Evolutionary conservation across 257 asterid genomes (phyloP), one percentile per base, ranked within the genome.

Genomic region (Petunia axillaris): DNA sequence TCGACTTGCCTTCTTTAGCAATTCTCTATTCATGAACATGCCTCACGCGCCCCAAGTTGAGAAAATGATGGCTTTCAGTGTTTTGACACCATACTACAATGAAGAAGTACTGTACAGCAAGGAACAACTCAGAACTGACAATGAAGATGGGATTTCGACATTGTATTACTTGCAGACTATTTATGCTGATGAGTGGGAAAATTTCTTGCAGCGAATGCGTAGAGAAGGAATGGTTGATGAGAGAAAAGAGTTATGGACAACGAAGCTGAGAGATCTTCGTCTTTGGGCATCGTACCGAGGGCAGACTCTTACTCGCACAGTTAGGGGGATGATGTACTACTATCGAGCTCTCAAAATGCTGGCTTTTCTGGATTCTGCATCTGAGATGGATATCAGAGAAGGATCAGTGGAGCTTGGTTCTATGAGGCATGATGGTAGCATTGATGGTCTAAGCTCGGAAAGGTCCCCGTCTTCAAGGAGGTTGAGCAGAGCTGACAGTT

Each of bases 281-380:
- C 90, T 86, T 70, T 96, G 99, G 99, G 99, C 98, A 73, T 96
- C 99, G 40, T 94, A 87, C 88, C 88, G 99, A 86, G 99, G 98
- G 79, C 99, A 96, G 89, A 96, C 99, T 63, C 98, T 96, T 76
- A 77, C 92, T 43, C 97, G 99, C 44, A 96, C 99, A 0, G 99
- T 96, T 83, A 96, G 99, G 83, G 99, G 99, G 84, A 96, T 96
- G 99, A 96, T 96, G 98, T 96, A 96, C 86, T 94, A 96, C 86
- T 92, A 94, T 82, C 96, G 97, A 57, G 99, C 99, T 64, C 99
- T 96, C 79, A 95, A 94, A 91, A 89, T 96, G 98, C 94, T 96
- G 80, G 96, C 99, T 60, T 96, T 96, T 87, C 89, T 96, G 82
- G 99, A 96, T 91, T 92, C 98, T 81, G 99, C 99, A 78, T 94